Conservation (phyloP, 1,139 yeast genomes). For the Debaryomycetaceae sp. region DNA sequence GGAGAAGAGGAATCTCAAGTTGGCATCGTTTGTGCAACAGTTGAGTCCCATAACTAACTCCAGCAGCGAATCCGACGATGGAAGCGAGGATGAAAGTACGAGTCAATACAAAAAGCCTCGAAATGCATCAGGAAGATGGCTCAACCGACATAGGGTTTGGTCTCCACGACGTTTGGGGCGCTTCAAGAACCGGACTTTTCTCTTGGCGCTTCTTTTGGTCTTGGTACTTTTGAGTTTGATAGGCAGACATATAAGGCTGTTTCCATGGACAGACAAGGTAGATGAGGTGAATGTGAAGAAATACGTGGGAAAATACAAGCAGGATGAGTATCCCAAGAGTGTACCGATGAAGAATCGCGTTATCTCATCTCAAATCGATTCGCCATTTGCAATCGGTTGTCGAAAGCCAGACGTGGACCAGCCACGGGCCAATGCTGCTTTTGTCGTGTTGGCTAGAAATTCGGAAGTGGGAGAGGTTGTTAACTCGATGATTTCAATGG, state of each 20-base stretch:
- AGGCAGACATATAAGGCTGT: neutral
- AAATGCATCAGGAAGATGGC: neutral
- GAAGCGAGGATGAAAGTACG: neutral
- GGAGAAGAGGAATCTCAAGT: neutral
- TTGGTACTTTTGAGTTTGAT: neutral
- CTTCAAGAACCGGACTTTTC: neutral
- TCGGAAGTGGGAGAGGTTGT: conserved; percentile 68
- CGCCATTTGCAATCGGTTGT: conserved; percentile 55
- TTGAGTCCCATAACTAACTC: neutral
- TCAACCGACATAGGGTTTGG: neutral
- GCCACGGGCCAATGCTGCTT: conserved; percentile 66
- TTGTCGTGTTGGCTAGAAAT: conserved; percentile 80
- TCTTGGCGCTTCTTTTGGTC: neutral
- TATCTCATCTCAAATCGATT: conserved; percentile 29
- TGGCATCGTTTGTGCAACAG: neutral
- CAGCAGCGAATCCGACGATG: neutral
- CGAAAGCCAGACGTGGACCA: conserved; percentile 27
- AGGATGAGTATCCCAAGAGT: conserved; percentile 4
- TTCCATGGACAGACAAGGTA: neutral
- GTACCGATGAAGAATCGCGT: conserved; percentile 24
- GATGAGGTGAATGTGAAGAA: conserved; percentile 1
- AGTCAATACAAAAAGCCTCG: neutral
- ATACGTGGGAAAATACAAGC: conserved; percentile 2
- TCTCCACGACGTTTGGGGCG: neutral
- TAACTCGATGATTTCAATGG: conserved; percentile 66